A percentile compares a stretch with the other conserved stretches of the same genome.
Conservation (phyloP, 139 green algal genomes). For the Picochlorum sp. region DNA sequence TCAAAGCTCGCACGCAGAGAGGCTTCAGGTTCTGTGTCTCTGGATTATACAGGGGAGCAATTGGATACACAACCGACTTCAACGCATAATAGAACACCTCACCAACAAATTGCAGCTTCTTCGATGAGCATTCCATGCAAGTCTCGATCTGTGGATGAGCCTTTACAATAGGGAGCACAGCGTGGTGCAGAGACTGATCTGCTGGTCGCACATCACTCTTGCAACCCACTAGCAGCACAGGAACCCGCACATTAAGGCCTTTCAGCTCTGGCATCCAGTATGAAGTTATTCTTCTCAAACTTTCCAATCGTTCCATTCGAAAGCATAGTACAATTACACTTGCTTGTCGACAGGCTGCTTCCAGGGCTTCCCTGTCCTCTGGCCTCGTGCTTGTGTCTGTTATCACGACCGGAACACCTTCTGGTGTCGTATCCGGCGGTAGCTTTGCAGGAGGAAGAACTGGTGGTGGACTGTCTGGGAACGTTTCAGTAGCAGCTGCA, state of each 20-base stretch:
- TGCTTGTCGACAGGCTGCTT: slow-evolving; percentile 39
- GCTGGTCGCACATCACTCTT: slow-evolving; percentile 52
- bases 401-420: slow-evolving; percentile 57
- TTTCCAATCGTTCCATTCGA: slow-evolving; percentile 25
- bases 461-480: slow-evolving; percentile 52
- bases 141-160: slow-evolving; percentile 64
- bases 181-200: slow-evolving; percentile 41
- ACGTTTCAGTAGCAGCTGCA: slow-evolving; percentile 61
- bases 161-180: slow-evolving; percentile 45
- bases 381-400: slow-evolving; percentile 61
- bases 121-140: slow-evolving; percentile 77
- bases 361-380: slow-evolving; percentile 50
- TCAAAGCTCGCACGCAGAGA: slow-evolving; percentile 59
- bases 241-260: slow-evolving; percentile 28
- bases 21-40: slow-evolving; percentile 35
- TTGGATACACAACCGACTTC: slow-evolving; percentile 80
- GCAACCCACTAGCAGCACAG: slow-evolving; percentile 63
- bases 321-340: slow-evolving; percentile 72
- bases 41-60: slow-evolving; percentile 73
- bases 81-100: slow-evolving; percentile 66
- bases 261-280: slow-evolving; percentile 65
- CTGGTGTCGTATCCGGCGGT: slow-evolving; percentile 50
- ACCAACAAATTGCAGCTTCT: slow-evolving; percentile 46
- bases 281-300: slow-evolving; percentile 39
- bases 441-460: slow-evolving; percentile 65